These are phyloP conservation scores for Aspergillus sergii DNA, from an alignment of 2,329 filamentous ascomycete species.

Conservation along the genomic window DNA sequence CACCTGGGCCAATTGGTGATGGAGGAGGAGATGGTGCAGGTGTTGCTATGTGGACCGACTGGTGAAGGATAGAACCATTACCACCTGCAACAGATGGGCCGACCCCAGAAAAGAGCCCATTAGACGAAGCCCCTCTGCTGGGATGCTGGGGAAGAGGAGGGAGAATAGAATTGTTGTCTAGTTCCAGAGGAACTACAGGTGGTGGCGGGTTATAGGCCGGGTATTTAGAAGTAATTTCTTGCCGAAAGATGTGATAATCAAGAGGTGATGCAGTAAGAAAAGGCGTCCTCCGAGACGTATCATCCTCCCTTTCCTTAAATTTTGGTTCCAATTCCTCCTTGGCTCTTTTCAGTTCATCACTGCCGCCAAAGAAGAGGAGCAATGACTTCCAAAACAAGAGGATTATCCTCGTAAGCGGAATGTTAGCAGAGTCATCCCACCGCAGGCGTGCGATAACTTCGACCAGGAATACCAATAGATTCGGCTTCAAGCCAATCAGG, in stretches of 20 bases:
- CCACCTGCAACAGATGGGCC: conserved; percentile 50
- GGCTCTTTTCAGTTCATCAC: conserved; percentile 69
- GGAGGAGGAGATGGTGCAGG: conserved; percentile 94
- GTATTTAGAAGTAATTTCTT: conserved; percentile 97
- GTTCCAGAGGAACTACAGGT: conserved; percentile 79
- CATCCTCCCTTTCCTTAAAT: conserved; percentile 51
- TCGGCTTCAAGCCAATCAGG: conserved; percentile 63
- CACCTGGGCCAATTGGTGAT: conserved; percentile 78
- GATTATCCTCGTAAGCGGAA: conserved; percentile 69
- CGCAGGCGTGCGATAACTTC: conserved; percentile 68
- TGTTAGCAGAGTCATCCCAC: conserved; percentile 63
- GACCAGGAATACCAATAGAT: conserved; percentile 71
- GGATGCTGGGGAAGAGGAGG: conserved; percentile 80
- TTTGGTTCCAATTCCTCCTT: conserved; percentile 67
- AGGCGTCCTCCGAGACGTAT: conserved; percentile 65
- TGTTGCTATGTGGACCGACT: conserved; percentile 98
- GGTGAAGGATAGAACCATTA: conserved; percentile 78
- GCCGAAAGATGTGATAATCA: conserved; percentile 94
- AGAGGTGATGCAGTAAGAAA: conserved; percentile 89
- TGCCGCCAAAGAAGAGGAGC: conserved; percentile 81
- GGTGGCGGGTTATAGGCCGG: conserved; percentile 91
- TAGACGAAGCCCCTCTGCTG: conserved; percentile 61
- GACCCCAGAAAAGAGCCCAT: conserved; percentile 62
- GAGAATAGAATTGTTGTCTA: conserved; percentile 87
- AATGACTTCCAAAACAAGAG: conserved; percentile 91